Percentiles rank a stretch among this genome's conserved stretches.
These are phyloP conservation scores for Paraphaeosphaeria sporulosa DNA, from an alignment of 2,329 filamentous ascomycete genomes.

Conservation along the genomic window DNA sequence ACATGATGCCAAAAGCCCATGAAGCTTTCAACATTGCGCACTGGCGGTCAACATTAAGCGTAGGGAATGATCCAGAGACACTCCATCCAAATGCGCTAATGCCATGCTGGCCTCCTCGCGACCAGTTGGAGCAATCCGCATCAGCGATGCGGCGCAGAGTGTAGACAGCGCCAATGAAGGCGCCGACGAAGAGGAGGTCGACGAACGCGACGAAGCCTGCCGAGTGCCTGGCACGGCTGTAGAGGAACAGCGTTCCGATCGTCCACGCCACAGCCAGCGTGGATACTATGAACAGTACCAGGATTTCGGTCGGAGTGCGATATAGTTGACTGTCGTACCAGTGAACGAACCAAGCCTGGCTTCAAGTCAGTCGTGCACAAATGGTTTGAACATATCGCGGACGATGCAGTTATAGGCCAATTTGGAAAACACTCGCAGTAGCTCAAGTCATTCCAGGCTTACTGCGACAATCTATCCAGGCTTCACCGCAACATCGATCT, in stretches of 20 bases:
- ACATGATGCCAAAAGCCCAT: conserved; percentile 92
- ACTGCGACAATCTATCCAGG: too few species aligned
- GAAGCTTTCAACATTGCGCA: conserved; percentile 92
- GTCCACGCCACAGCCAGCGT: conserved; percentile 68
- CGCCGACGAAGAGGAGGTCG: conserved; percentile 68
- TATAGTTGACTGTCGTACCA: conserved; percentile 63
- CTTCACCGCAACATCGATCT: too few species aligned
- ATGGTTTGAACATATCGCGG: not conserved
- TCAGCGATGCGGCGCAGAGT: conserved; percentile 63
- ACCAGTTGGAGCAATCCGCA: conserved; percentile 73
- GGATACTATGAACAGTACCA: conserved; percentile 71
- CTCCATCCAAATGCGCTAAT: conserved; percentile 65
- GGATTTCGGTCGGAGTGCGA: conserved; percentile 67
- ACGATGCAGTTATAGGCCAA: too few species aligned
- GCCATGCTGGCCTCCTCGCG: conserved; percentile 60
- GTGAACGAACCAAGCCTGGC: conserved; percentile 64
- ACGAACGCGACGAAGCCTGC: conserved; percentile 67
- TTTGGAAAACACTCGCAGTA: too few species aligned
- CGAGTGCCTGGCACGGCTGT: conserved; percentile 65
- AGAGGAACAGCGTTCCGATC: conserved; percentile 66
- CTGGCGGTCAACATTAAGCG: conserved; percentile 71
- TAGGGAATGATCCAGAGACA: conserved; percentile 57
- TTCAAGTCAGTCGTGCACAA: not conserved
- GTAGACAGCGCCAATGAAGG: conserved; percentile 69
- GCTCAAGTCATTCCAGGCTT: too few species aligned